Base-by-base conservation (phyloP, 1,139 yeast genomes). In the Hansenula sp. region DNA sequence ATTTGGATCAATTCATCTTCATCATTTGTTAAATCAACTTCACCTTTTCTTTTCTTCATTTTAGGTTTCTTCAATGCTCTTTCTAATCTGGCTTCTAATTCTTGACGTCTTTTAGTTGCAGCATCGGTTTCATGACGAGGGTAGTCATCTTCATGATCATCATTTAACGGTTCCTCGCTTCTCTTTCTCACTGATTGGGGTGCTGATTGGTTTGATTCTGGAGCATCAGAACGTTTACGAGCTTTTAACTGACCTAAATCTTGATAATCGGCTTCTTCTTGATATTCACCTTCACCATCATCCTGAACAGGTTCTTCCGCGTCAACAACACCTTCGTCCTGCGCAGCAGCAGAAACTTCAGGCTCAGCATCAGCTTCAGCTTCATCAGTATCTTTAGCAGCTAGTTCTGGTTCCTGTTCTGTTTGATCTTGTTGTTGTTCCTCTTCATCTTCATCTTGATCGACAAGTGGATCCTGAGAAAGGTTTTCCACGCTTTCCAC, bases 11-110 rank as follows among this genome's bases (percentile, higher is more conserved):
- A 77, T 61, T 91, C 98, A 68, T 94, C 99, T 64, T 91, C 95
- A 83, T 89, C 86, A 61, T 89, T 84, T 63, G 91, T 98, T 55
- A 93, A 70, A 66, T 91, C 98, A 60, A 88, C 96, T 57, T 91
- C 98, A 57, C 87, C 94, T 40, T 81, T 81, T 61, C 76, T 80
- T 52, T 81, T 76, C 57, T 74, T 72, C 19, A 76, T 72, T 48
- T 84, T 77, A 32, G 76, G 71, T 47, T 79, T 76, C 61, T 86
- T 81, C 47, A 90, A 69, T 2, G 96, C 91, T 40, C 79, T 78
- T 52, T 84, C 90, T 72, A 93, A 78, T 55, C 76, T 79, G 49
- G 82, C 91, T 65, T 93, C 98, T 54, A 93, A 75, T 50, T 79
- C 81, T 55, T 89, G 76, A 57, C 96, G 80, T 58, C 77, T 82